Evolutionary conservation across 2,329 filamentous ascomycete species (phyloP), one percentile per base, ranked within the genome.

Genomic region (Apiospora pterosperma): DNA sequence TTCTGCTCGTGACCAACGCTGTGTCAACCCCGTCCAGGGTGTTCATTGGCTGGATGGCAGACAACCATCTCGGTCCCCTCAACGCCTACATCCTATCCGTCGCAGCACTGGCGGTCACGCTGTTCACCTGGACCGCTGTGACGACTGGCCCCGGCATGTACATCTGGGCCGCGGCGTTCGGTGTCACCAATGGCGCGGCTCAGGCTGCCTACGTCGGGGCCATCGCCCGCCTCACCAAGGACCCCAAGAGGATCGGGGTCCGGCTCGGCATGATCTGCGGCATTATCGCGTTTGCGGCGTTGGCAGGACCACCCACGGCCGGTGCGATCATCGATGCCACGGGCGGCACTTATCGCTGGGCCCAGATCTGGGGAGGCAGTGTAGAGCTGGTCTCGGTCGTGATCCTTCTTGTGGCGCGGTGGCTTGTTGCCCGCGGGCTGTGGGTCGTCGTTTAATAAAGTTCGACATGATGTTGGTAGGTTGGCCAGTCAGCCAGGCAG

Each of bases 121-220:
- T 87, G 38, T 88, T 82, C 68, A 78, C 76, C 62, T 90, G 88
- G 88, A 80, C 82, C 2, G 82, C 79, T 0, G 84, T 90, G 1
- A 70, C 66, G n/a, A 74, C 71, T 12, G 69, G 69, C 3, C 65
- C 72, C 3, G 77, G 76, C 65, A 80, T 82, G 76, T 82, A 81
- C 67, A 69, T 73, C 41, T 84, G 82, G 70, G 76, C 76, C 41
- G 76, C 77, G 36, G 73, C 81, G 58, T 81, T 81, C 62, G 82
- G 82, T 10, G 64, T 84, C n/a, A 71, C 75, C 61, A 78, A 78
- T 62, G 80, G 81, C 38, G 76, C 77, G 4, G 77, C 77, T 11
- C 79, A 82, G 69, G 79, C 78, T 5, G 74, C 77, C n/a, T 81
- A 79, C 61, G 73, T 77, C 14, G 74, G 76, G 5, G 74, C 78